These are phyloP conservation scores for Melastoma malabathricum DNA, from an alignment of 345 rosid genomes.

Conservation along the genomic window DNA sequence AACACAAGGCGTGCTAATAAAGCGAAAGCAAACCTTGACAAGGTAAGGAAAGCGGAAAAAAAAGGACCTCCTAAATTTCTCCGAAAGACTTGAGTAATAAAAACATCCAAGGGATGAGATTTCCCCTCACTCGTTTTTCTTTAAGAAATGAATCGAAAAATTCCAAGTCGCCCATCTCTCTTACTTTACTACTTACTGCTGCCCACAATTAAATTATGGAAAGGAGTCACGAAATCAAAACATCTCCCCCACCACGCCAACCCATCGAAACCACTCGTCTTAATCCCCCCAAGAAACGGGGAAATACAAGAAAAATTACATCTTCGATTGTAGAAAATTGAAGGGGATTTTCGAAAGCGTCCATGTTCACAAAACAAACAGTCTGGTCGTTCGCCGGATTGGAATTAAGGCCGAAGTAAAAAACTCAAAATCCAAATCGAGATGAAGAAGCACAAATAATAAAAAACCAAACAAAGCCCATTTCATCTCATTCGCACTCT, in stretches of 20 bases:
- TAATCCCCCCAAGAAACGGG: not conserved
- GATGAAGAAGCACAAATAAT: not conserved
- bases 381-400: not conserved
- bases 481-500: too few species aligned
- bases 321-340: not conserved
- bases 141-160: not conserved
- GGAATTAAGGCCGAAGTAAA: not conserved
- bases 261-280: too few species aligned
- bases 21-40: too few species aligned
- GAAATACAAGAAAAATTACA: not conserved
- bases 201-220: slow-evolving; percentile 4
- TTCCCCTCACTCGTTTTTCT: too few species aligned
- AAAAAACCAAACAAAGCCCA: not conserved
- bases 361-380: not conserved
- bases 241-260: not conserved
- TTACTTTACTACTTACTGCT: not conserved
- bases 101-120: too few species aligned
- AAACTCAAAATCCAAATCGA: not conserved
- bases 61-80: too few species aligned
- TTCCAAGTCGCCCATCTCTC: not conserved
- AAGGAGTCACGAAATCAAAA: not conserved
- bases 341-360: not conserved
- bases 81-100: too few species aligned
- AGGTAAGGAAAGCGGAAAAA: too few species aligned
- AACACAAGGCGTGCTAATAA: too few species aligned